Percentiles rank a stretch among this genome's conserved stretches.
phyloP scores from a whole-genome alignment of 306 rosid species.

The Quercus variabilis region DNA sequence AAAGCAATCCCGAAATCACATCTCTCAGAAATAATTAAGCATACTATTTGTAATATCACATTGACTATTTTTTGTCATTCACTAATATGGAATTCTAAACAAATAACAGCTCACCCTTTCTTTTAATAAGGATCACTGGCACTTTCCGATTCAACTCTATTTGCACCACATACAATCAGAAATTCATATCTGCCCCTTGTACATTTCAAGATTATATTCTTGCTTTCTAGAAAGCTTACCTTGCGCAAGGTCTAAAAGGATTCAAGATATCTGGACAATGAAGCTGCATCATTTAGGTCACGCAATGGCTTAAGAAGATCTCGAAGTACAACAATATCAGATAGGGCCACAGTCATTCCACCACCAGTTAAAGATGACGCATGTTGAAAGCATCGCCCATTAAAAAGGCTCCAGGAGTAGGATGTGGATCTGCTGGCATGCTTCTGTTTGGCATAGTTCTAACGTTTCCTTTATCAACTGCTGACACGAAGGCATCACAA shows the following conservation, averaged over 20 bases:
- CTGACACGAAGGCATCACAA: constrained; percentile 43
- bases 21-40: not conserved
- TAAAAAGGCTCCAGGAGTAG: constrained; percentile 55
- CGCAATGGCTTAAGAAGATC: constrained; percentile 46
- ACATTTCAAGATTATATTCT: not conserved
- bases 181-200: no score
- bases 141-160: not conserved
- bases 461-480: constrained; percentile 44
- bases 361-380: constrained; percentile 66
- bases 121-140: not conserved
- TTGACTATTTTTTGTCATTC: not conserved
- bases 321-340: constrained; percentile 50
- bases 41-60: not conserved
- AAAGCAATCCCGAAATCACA: not conserved
- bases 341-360: constrained; percentile 72
- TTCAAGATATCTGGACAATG: constrained; percentile 45
- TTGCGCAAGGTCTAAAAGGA: constrained; percentile 53
- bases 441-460: constrained; percentile 52
- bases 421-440: constrained; percentile 49
- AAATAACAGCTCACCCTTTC: not conserved
- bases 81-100: not conserved
- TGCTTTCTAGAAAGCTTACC: constrained; percentile 19
- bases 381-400: constrained; percentile 67
- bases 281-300: constrained; percentile 37
- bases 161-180: not conserved